Percentiles rank a stretch among this genome's conserved stretches.
phyloP scores from a whole-genome alignment of 2,329 filamentous ascomycete species.

The Rachicladosporium sp. region DNA sequence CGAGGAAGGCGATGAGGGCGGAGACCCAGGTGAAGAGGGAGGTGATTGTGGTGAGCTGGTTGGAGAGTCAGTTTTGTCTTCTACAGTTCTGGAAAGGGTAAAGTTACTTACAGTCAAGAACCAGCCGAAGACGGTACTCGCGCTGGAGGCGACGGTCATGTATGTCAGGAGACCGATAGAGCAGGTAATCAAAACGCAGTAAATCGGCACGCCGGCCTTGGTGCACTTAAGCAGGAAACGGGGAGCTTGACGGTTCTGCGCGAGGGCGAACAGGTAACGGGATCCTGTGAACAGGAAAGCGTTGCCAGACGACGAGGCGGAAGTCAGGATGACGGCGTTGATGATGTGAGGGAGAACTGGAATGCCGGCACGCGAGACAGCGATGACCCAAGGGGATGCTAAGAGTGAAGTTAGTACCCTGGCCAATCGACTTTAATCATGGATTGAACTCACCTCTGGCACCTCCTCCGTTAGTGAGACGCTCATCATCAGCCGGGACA shows the following conservation, averaged over 20 bases:
- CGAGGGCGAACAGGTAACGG: slow-evolving; percentile 38
- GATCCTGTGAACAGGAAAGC: slow-evolving; percentile 48
- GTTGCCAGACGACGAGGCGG: slow-evolving; percentile 58
- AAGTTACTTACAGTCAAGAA: slow-evolving; percentile 14
- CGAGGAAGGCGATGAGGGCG: slow-evolving; percentile 18
- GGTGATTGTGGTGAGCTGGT: slow-evolving; percentile 20
- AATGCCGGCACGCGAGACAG: slow-evolving; percentile 54
- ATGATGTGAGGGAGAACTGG: slow-evolving; percentile 56
- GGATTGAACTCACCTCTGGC: slow-evolving; percentile 16
- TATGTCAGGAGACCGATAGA: slow-evolving; percentile 45
- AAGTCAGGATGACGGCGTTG: slow-evolving; percentile 65
- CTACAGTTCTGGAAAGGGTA: neutral
- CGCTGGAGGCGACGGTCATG: slow-evolving; percentile 30
- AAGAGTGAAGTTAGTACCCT: slow-evolving; percentile 18
- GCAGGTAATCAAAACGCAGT: slow-evolving; percentile 39
- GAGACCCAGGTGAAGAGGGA: slow-evolving; percentile 21
- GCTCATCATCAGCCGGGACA: slow-evolving; percentile 18
- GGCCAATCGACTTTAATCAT: too few species aligned
- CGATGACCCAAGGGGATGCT: slow-evolving; percentile 54
- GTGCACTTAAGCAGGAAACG: slow-evolving; percentile 43
- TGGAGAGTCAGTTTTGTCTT: neutral
- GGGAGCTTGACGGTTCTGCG: slow-evolving; percentile 41
- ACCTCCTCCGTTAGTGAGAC: slow-evolving; percentile 11
- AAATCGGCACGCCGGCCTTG: slow-evolving; percentile 71
- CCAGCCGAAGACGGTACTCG: slow-evolving; percentile 21